Evolutionary conservation across 169 alveolate species (phyloP).

Genomic region (Babesia bovis): DNA sequence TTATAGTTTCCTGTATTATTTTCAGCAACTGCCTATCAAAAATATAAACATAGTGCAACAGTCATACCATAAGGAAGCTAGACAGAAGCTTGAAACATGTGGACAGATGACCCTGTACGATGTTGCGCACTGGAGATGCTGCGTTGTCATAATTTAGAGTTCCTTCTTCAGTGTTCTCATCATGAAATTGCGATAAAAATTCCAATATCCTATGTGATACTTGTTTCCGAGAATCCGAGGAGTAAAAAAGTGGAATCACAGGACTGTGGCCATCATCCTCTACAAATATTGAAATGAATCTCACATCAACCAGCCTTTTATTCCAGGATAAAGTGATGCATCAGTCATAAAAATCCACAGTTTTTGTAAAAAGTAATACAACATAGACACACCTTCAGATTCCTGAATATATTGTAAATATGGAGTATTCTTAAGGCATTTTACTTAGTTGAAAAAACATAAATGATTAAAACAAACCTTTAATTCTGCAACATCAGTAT

Average conservation of each 20-base stretch:
- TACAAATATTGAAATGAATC: not conserved
- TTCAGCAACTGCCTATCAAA: not conserved
- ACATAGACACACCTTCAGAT: constrained; percentile 43
- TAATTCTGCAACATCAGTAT: constrained; percentile 16
- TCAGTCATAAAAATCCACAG: constrained; percentile 62
- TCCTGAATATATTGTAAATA: constrained; percentile 35
- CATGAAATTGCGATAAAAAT: constrained; percentile 48
- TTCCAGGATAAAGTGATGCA: constrained; percentile 19
- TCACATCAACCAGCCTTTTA: constrained; percentile 3
- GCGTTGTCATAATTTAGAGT: constrained; percentile 4
- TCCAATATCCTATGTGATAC: constrained; percentile 41
- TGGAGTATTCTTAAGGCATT: not conserved
- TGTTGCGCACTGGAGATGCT: constrained; percentile 1
- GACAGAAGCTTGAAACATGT: constrained; percentile 64
- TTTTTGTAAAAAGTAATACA: constrained; percentile 40
- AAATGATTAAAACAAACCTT: constrained; percentile 20
- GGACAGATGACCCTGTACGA: constrained; percentile 62
- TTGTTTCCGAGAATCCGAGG: constrained; percentile 18
- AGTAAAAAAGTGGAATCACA: constrained; percentile 50
- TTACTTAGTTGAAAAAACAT: not conserved
- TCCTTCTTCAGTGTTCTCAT: constrained; percentile 22
- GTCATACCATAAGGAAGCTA: constrained; percentile 38
- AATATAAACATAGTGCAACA: not conserved
- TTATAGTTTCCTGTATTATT: not conserved
- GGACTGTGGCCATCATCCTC: not conserved